A percentile compares a stretch with the other conserved stretches of the same genome.
These are phyloP conservation scores for Penicillium soppii DNA, from an alignment of 495 filamentous ascomycete species.

Conservation along the genomic window DNA sequence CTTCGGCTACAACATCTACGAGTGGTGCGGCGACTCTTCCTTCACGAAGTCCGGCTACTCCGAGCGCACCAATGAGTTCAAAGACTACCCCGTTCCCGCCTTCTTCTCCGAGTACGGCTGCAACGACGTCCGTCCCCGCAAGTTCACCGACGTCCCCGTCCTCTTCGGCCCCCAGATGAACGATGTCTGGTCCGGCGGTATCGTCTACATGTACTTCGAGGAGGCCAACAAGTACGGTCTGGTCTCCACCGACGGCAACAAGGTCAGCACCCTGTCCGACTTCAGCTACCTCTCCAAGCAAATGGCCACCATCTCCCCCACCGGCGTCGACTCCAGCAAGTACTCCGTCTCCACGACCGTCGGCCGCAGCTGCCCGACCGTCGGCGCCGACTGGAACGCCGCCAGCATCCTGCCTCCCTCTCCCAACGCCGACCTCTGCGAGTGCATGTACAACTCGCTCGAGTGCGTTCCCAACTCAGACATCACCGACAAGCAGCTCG, in stretches of 20 bases:
- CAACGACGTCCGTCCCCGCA: constrained; percentile 73
- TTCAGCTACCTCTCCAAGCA: constrained; percentile 72
- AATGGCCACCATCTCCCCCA: constrained; percentile 67
- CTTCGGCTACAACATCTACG: constrained; percentile 99
- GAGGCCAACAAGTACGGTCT: constrained; percentile 90
- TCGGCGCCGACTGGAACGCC: constrained; percentile 67
- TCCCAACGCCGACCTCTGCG: constrained; percentile 74
- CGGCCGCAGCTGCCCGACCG: constrained; percentile 67
- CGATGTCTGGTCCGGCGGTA: constrained; percentile 85
- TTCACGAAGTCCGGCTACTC: constrained; percentile 75
- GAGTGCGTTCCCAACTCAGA: constrained; percentile 63
- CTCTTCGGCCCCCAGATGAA: constrained; percentile 83
- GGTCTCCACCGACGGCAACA: constrained; percentile 57
- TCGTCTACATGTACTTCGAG: constrained; percentile 98
- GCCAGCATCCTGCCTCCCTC: constrained; percentile 74
- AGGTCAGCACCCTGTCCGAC: constrained; percentile 64
- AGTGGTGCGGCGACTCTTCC: constrained; percentile 87
- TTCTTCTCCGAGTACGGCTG: constrained; percentile 99
- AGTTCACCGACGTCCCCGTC: constrained; percentile 80
- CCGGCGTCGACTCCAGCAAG: constrained; percentile 56
- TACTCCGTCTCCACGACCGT: constrained; percentile 74
- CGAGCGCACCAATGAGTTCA: constrained; percentile 78
- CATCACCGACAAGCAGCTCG: constrained; percentile 55
- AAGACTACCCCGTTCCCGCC: constrained; percentile 81
- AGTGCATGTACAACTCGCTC: constrained; percentile 78